These are phyloP conservation scores for Aaosphaeria pasadenensis DNA, from an alignment of 2,329 filamentous ascomycete species.

Conservation along the genomic window DNA sequence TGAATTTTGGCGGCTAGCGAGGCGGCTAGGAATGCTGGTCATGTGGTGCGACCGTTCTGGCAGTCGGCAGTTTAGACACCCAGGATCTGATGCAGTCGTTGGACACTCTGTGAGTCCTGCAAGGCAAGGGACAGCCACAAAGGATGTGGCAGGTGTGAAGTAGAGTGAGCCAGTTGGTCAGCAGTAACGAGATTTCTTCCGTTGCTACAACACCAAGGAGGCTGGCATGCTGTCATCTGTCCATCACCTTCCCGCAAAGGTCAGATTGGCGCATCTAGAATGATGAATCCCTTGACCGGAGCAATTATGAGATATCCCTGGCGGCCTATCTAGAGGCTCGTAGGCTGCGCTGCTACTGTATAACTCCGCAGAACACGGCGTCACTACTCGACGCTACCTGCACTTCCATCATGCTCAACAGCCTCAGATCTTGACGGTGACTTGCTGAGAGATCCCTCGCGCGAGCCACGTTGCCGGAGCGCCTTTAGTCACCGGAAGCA, in stretches of 20 bases:
- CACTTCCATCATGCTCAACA: too few relatives aligned
- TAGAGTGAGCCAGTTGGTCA: background rate
- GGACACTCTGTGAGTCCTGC: background rate
- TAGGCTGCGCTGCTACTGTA: constrained; percentile 8
- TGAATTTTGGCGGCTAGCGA: constrained; percentile 7
- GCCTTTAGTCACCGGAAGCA: constrained; percentile 6
- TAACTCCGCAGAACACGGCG: constrained; percentile 2
- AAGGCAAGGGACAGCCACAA: constrained; percentile 7
- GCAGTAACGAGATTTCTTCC: constrained; percentile 4
- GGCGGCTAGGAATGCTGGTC: background rate
- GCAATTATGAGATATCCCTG: constrained; percentile 1
- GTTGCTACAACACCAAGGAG: constrained; percentile 17
- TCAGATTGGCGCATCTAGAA: constrained; percentile 17
- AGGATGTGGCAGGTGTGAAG: constrained; percentile 1
- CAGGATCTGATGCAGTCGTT: constrained; percentile 2
- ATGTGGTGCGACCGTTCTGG: background rate
- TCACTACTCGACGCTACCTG: constrained; percentile 1
- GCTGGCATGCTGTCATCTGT: constrained; percentile 17
- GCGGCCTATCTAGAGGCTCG: constrained; percentile 3
- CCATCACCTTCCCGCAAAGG: constrained; percentile 7
- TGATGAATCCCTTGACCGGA: constrained; percentile 7
- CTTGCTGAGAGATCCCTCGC: background rate
- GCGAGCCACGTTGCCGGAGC: constrained; percentile 13
- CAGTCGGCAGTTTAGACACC: constrained; percentile 9
- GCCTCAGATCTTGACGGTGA: background rate